Percentiles rank a stretch among this genome's conserved stretches.
Conservation (phyloP, 1,139 yeast genomes). For the Pichia sp. region DNA sequence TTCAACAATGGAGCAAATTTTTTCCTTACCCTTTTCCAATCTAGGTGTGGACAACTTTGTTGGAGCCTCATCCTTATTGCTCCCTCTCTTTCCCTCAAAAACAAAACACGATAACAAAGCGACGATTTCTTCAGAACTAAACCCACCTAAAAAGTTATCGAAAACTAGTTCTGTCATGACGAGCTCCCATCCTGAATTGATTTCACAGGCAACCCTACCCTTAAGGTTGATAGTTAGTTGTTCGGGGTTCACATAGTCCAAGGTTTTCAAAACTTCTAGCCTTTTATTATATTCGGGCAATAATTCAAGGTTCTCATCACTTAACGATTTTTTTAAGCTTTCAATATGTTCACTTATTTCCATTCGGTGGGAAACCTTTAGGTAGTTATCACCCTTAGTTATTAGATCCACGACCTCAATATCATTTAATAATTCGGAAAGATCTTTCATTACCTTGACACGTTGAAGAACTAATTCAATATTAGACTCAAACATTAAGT, state of each 20-base stretch:
- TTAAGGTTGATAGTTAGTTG: conserved; percentile 58
- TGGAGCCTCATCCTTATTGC: conserved; percentile 38
- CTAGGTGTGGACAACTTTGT: conserved; percentile 65
- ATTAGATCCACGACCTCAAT: conserved; percentile 38
- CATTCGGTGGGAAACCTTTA: conserved; percentile 45
- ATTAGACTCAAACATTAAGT: conserved; percentile 46
- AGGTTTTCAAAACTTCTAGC: conserved; percentile 63
- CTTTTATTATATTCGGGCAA: conserved; percentile 94
- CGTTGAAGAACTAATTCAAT: conserved; percentile 42
- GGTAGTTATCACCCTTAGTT: conserved; percentile 40
- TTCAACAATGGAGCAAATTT: conserved; percentile 67
- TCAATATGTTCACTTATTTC: conserved; percentile 49
- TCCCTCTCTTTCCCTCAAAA: conserved; percentile 69
- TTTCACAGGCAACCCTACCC: conserved; percentile 73
- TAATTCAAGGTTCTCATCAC: conserved; percentile 84
- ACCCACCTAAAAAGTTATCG: conserved; percentile 88
- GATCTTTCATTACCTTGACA: conserved; percentile 27
- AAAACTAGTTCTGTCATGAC: conserved; percentile 82
- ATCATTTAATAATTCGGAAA: conserved; percentile 19
- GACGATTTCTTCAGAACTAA: conserved; percentile 93
- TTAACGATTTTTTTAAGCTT: conserved; percentile 55
- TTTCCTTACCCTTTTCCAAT: conserved; percentile 69
- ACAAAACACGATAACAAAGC: conserved; percentile 89
- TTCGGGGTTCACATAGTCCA: conserved; percentile 68
- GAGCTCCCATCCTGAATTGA: conserved; percentile 87